phyloP scores from a whole-genome alignment of 2,329 filamentous ascomycete species.

The Aspergillus brasiliensis region DNA sequence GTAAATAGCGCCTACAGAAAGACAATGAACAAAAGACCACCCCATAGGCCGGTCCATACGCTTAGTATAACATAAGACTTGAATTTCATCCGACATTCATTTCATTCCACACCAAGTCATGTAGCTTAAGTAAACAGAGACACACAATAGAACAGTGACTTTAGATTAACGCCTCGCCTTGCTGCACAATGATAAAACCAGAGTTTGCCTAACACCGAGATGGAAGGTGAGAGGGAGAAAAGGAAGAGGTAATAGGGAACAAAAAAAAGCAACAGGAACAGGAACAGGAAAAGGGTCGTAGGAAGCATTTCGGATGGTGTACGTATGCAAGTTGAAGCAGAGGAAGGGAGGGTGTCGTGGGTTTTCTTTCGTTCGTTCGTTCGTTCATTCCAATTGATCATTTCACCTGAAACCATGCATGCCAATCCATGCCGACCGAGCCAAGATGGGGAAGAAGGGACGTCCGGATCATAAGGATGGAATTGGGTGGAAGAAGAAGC shows the following conservation, averaged over 20 bases:
- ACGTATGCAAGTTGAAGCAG: no score
- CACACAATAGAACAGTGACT: neutral
- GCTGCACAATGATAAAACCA: conserved; percentile 22
- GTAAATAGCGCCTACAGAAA: neutral
- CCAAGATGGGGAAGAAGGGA: no score
- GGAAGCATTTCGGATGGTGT: no score
- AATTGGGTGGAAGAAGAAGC: no score
- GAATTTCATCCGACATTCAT: neutral
- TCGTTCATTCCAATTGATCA: no score
- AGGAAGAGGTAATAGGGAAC: conserved; percentile 12
- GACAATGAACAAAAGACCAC: neutral
- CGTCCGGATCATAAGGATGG: neutral
- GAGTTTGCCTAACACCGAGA: conserved; percentile 34
- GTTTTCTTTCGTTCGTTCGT: no score
- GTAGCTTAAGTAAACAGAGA: neutral
- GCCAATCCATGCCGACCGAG: no score
- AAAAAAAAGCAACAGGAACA: no score
- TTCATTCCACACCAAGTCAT: neutral
- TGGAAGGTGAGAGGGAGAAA: conserved; percentile 15
- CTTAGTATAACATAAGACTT: neutral
- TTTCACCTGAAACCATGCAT: no score
- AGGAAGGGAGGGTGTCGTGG: no score
- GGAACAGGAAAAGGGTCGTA: conserved; percentile 3
- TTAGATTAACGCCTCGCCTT: conserved; percentile 31
- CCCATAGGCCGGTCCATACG: neutral